Percentiles rank a stretch among this genome's conserved stretches.
Conservation (phyloP, 257 asterid genomes). For the Ajuga chamaepitys region DNA sequence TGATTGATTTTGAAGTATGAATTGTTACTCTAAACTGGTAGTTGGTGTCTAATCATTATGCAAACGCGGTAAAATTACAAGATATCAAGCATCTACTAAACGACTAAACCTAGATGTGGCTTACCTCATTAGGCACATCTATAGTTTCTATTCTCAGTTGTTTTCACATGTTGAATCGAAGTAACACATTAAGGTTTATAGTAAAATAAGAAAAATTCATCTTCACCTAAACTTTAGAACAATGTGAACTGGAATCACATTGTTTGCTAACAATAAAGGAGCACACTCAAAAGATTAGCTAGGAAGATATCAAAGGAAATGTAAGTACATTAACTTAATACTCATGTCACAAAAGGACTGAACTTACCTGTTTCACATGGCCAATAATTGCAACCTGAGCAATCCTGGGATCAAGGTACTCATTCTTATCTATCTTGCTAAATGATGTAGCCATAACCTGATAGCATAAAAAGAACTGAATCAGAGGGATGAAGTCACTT, state of each 20-base stretch:
- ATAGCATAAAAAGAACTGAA: no score
- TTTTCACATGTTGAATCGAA: not conserved
- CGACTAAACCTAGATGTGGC: slow-evolving; percentile 2
- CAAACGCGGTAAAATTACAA: not conserved
- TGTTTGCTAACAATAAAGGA: no score
- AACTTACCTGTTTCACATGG: no score
- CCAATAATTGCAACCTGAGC: slow-evolving; percentile 84
- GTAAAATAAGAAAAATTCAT: not conserved
- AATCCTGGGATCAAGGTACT: slow-evolving; percentile 87
- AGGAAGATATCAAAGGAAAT: no score
- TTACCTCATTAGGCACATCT: not conserved
- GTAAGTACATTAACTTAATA: no score
- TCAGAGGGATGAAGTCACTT: no score
- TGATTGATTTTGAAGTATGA: not conserved
- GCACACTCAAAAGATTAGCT: no score
- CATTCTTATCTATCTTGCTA: slow-evolving; percentile 66
- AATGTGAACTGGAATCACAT: not conserved
- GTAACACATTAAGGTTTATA: no score
- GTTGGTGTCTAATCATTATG: not conserved
- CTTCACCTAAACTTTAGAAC: slow-evolving; percentile 3
- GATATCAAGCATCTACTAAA: not conserved
- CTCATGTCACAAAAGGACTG: no score
- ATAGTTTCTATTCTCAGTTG: not conserved
- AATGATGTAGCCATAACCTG: no score
- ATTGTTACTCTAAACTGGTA: not conserved